Conservation (phyloP, 1,284 basidiomycete genomes). For the Cryptococcus sp. region DNA sequence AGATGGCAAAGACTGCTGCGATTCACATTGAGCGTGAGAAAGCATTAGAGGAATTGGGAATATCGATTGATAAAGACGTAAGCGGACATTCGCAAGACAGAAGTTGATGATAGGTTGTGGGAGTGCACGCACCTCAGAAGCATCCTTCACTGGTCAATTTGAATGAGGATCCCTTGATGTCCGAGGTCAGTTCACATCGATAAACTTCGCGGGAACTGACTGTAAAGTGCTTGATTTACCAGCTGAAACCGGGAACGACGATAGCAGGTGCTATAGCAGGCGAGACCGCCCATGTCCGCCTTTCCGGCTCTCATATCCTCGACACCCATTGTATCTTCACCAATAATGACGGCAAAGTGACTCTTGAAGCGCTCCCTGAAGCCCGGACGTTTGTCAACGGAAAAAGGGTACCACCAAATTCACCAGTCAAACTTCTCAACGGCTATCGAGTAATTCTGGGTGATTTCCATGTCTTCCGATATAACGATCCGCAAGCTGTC, state of each 20-base stretch:
- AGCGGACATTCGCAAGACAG: constrained; percentile 4
- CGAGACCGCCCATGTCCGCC: constrained; percentile 78
- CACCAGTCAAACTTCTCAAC: constrained; percentile 56
- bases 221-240: constrained; percentile 74
- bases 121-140: constrained; percentile 97
- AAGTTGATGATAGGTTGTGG: constrained; percentile 25
- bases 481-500: constrained; percentile 87
- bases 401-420: constrained; percentile 69
- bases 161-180: constrained; percentile 67
- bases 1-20: constrained; percentile 82
- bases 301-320: constrained; percentile 87
- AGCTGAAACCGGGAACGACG: constrained; percentile 83
- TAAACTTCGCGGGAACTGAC: background rate
- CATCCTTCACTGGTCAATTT: constrained; percentile 95
- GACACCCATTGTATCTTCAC: constrained; percentile 91
- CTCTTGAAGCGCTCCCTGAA: constrained; percentile 68
- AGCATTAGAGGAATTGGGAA: constrained; percentile 94
- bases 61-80: constrained; percentile 89
- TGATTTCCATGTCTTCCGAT: constrained; percentile 95
- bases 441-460: constrained; percentile 96
- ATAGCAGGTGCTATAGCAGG: constrained; percentile 79
- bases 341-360: constrained; percentile 78
- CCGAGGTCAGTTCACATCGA: constrained; percentile 32
- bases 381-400: constrained; percentile 84
- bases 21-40: constrained; percentile 95